Percentiles rank a stretch among this genome's conserved stretches.
phyloP scores from a whole-genome alignment of 1,139 yeast genomes.

The Blastobotrys malaysiensis region DNA sequence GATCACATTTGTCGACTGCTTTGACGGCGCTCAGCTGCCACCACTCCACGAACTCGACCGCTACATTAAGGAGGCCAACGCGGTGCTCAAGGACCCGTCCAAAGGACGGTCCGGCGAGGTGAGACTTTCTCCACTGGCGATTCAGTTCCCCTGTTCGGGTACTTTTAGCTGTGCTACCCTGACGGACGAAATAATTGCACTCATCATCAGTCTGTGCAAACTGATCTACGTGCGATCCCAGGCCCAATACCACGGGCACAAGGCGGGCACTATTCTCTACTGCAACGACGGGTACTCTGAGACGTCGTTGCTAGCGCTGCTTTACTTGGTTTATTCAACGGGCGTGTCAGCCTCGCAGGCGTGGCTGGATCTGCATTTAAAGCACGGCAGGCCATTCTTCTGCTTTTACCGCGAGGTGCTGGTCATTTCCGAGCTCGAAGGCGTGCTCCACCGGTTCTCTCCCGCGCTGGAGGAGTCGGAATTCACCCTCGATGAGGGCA shows the following conservation, averaged over 20 bases:
- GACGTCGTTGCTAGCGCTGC: conserved; percentile 65
- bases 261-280: conserved; percentile 46
- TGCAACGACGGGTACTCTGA: conserved; percentile 95
- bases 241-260: conserved; percentile 18
- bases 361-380: conserved; percentile 52
- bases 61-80: conserved; percentile 25
- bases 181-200: conserved; percentile 23
- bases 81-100: conserved; percentile 5
- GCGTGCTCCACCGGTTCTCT: conserved; percentile 50
- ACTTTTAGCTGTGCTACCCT: conserved; percentile 20
- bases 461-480: conserved; percentile 34
- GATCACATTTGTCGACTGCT: conserved; percentile 35
- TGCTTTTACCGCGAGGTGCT: conserved; percentile 71
- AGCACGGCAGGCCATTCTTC: conserved; percentile 73
- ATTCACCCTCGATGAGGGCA: not conserved
- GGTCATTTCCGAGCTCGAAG: conserved; percentile 58
- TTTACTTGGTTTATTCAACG: conserved; percentile 64
- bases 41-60: conserved; percentile 24
- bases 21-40: conserved; percentile 59
- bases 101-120: conserved; percentile 1
- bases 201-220: conserved; percentile 30
- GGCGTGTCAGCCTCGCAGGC: conserved; percentile 47
- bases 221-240: conserved; percentile 30
- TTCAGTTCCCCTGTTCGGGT: conserved; percentile 83
- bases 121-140: conserved; percentile 24